Evolutionary conservation across 176 grass and related monocot genomes (phyloP).

Genomic region (Aechmea fasciata): DNA sequence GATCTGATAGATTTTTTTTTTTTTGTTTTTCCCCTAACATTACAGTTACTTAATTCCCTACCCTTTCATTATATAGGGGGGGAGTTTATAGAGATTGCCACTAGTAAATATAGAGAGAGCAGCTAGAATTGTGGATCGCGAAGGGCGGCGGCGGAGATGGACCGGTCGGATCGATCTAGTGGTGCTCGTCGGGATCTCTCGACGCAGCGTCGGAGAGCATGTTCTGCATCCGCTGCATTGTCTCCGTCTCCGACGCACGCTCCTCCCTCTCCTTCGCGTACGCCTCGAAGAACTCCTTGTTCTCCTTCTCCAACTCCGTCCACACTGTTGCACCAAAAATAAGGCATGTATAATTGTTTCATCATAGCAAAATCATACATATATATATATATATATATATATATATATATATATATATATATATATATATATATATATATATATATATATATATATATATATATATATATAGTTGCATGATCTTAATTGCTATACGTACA

Average conservation of each 20-base stretch:
- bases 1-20: too few relatives aligned
- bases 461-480: too few relatives aligned
- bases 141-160: neutral
- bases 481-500: too few relatives aligned
- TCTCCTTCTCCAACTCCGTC: slow-evolving; percentile 82
- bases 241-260: slow-evolving; percentile 34
- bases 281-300: slow-evolving; percentile 72
- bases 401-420: too few relatives aligned
- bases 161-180: neutral
- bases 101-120: neutral
- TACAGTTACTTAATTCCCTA: neutral
- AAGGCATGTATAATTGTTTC: too few relatives aligned
- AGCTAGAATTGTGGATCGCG: neutral
- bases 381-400: too few relatives aligned
- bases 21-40: too few relatives aligned
- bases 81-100: neutral
- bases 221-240: slow-evolving; percentile 50
- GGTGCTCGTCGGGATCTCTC: neutral
- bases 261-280: slow-evolving; percentile 42
- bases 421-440: too few relatives aligned
- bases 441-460: too few relatives aligned
- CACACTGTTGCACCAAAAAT: slow-evolving; percentile 33
- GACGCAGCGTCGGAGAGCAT: slow-evolving; percentile 35
- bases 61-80: neutral
- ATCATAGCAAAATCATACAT: too few relatives aligned